Evolutionary conservation across 805 yeast genomes (phyloP).

Genomic region (Saitoella complicata): DNA sequence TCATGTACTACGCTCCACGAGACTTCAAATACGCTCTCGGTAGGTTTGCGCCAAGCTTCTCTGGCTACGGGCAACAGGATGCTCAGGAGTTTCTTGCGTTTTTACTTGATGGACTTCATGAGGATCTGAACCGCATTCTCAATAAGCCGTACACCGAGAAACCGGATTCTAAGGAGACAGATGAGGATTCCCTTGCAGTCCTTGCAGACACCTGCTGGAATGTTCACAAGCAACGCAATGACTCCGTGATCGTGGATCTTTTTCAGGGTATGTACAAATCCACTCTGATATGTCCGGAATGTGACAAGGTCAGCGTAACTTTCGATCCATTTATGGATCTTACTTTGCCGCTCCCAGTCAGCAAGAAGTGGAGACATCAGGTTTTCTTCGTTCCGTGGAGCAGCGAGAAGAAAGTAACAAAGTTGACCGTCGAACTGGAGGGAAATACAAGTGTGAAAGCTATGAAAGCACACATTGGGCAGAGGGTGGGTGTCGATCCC

Average conservation of each 20-base stretch:
- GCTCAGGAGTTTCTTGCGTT: conserved; percentile 86
- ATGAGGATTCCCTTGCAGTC: conserved; percentile 31
- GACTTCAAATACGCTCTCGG: conserved; percentile 71
- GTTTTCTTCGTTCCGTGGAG: conserved; percentile 45
- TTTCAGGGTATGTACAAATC: conserved; percentile 87
- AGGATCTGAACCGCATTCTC: conserved; percentile 70
- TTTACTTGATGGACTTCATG: conserved; percentile 76
- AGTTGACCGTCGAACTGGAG: conserved; percentile 55
- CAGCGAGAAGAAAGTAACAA: conserved; percentile 21
- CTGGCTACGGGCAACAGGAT: conserved; percentile 77
- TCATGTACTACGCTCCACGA: conserved; percentile 37
- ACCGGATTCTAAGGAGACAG: conserved; percentile 52
- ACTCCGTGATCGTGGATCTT: conserved; percentile 67
- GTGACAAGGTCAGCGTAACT: conserved; percentile 64
- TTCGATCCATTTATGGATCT: conserved; percentile 89
- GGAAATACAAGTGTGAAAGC: conserved; percentile 50
- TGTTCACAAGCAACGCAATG: conserved; percentile 62
- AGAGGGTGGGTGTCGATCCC: conserved; percentile 24
- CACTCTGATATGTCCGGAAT: conserved; percentile 73
- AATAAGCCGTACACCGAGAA: conserved; percentile 78
- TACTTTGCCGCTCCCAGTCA: conserved; percentile 75
- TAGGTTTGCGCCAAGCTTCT: conserved; percentile 57
- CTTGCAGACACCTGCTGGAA: conserved; percentile 70
- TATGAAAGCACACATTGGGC: conserved; percentile 43
- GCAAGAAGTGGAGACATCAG: conserved; percentile 51